A percentile compares a stretch with the other conserved stretches of the same genome.
phyloP scores from a whole-genome alignment of 352 stramenopile species.

The Phytophthora citrophthora region DNA sequence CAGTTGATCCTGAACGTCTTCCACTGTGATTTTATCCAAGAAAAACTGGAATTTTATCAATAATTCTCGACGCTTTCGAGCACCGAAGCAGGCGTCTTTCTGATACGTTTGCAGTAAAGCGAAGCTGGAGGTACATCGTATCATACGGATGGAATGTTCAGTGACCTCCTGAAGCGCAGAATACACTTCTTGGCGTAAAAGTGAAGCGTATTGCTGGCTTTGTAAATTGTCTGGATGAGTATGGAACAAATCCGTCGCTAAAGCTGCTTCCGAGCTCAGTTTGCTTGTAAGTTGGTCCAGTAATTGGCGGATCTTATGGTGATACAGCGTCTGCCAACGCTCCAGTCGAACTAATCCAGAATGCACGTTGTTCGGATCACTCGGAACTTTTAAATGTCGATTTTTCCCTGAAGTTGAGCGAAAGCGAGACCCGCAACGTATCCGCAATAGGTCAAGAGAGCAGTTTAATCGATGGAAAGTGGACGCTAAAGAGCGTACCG shows the following conservation, averaged over 20 bases:
- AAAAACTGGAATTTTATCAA: slow-evolving; percentile 14
- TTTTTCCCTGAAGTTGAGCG: too few relatives aligned
- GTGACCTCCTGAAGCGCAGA: slow-evolving; percentile 13
- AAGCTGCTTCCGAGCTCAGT: slow-evolving; percentile 19
- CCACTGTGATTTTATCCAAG: slow-evolving; percentile 1
- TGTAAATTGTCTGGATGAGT: slow-evolving; percentile 30
- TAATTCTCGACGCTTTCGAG: slow-evolving; percentile 20
- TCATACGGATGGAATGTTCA: slow-evolving; percentile 6
- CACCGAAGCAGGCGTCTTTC: slow-evolving; percentile 8
- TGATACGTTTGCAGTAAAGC: slow-evolving; percentile 33
- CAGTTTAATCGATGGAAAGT: slow-evolving; percentile 34
- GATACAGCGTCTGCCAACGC: slow-evolving; percentile 40
- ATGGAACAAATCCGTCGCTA: slow-evolving; percentile 25
- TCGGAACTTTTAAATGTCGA: too few relatives aligned
- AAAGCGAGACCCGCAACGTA: slow-evolving; percentile 38
- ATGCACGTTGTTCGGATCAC: neutral
- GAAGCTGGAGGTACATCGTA: slow-evolving; percentile 26
- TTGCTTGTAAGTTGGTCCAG: slow-evolving; percentile 22
- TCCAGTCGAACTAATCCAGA: slow-evolving; percentile 26
- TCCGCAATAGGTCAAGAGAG: slow-evolving; percentile 28
- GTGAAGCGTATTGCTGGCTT: slow-evolving; percentile 19
- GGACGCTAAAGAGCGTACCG: slow-evolving; percentile 22
- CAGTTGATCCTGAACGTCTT: slow-evolving; percentile 1
- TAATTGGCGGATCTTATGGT: slow-evolving; percentile 37
- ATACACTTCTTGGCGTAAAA: slow-evolving; percentile 23